Evolutionary conservation across 768 basidiomycete genomes (phyloP), one percentile per base, ranked within the genome.

Genomic region (Boletus sp.): DNA sequence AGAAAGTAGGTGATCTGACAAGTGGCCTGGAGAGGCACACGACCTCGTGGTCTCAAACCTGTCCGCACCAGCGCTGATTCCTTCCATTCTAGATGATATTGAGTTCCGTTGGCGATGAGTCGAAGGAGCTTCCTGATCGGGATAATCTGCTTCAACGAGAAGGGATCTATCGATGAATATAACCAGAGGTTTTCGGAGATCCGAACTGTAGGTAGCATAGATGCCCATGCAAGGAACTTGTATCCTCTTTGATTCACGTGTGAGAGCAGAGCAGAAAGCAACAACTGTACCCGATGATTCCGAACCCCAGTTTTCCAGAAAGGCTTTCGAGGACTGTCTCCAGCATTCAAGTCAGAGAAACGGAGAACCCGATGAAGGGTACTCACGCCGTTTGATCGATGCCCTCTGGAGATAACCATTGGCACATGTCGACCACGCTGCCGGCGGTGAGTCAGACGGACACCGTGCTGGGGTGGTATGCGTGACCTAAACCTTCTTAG

Each of bases 41-140:
- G 48, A 39, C 64, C 66, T 66, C 66, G 59, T 64, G 67, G 58
- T 45, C 43, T 35, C 53, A 44, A 54, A 29, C 50, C 45, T 46
- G 53, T 56, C 47, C 34, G 7, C 30, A 51, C 29, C n/a, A 47
- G 47, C 41, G 30, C 8, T 32, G 53, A 46, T 17, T 44, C 9
- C 47, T 65, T 63, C 65, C 60, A 65, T 67, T 62, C 53, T 55
- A 50, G 56, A 62, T 5, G 34, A 55, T 58, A 56, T 59, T 50
- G 53, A 54, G 53, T 49, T 57, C 56, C 50, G 53, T 54, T 34
- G 34, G 46, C 33, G 39, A 50, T 37, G 42, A 42, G 47, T 29
- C 35, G 29, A 47, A 49, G 52, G 42, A 46, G 13, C 15, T 47
- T 39, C 58, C 50, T 34, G 55, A 60, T 66, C 44, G 50, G 55